These are phyloP conservation scores for Atalantia buxifolia DNA, from an alignment of 345 rosid genomes.

Conservation along the genomic window DNA sequence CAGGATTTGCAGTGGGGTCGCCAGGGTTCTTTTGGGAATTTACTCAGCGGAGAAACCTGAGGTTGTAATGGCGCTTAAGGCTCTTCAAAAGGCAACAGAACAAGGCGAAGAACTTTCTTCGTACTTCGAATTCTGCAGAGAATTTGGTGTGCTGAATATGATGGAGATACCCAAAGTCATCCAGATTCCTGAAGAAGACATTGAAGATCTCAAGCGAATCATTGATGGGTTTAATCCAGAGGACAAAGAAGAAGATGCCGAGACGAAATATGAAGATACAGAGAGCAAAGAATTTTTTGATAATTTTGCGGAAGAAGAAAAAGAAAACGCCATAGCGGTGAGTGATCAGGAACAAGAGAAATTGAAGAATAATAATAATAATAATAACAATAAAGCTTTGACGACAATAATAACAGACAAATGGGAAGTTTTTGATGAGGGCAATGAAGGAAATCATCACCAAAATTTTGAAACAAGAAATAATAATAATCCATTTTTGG, in stretches of 20 bases:
- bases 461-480: neutral
- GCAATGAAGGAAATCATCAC: neutral
- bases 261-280: constrained; percentile 15
- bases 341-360: neutral
- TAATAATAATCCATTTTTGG: constrained; percentile 8
- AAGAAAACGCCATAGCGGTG: constrained; percentile 11
- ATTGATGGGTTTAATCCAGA: constrained; percentile 9
- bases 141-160: constrained; percentile 49
- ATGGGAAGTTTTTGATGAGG: constrained; percentile 64
- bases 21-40: constrained; percentile 37
- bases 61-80: constrained; percentile 45
- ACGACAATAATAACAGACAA: constrained; percentile 46
- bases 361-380: neutral
- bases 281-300: constrained; percentile 1
- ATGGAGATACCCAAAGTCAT: constrained; percentile 43
- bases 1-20: constrained; percentile 53
- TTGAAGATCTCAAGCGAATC: constrained; percentile 42
- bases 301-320: neutral
- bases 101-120: constrained; percentile 43
- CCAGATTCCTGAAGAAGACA: constrained; percentile 43
- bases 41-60: constrained; percentile 37
- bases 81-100: constrained; percentile 45
- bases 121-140: constrained; percentile 52
- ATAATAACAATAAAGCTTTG: constrained; percentile 7
- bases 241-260: constrained; percentile 12